Evolutionary conservation across 2,329 filamentous ascomycete species (phyloP).

Genomic region (Pyrenophora seminiperda): DNA sequence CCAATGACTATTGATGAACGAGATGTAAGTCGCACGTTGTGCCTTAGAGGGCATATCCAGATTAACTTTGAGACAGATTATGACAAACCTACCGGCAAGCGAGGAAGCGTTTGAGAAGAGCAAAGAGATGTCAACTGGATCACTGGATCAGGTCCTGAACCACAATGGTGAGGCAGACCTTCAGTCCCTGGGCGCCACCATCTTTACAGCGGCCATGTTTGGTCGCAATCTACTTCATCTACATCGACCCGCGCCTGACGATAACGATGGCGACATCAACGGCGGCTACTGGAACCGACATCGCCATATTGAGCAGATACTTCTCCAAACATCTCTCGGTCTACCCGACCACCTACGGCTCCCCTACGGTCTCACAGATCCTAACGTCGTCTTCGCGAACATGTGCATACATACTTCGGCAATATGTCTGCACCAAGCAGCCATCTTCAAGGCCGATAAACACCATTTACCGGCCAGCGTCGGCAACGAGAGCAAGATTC

Average conservation of each 20-base stretch:
- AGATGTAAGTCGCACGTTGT: constrained; percentile 62
- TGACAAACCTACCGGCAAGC: constrained; percentile 80
- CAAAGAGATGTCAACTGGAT: constrained; percentile 71
- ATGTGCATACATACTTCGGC: constrained; percentile 97
- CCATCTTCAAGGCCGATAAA: constrained; percentile 96
- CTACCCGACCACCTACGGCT: constrained; percentile 82
- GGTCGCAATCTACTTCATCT: constrained; percentile 90
- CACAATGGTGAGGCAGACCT: constrained; percentile 74
- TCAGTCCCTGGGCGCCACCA: constrained; percentile 77
- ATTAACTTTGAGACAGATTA: constrained; percentile 58
- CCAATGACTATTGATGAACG: constrained; percentile 91
- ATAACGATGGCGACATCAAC: constrained; percentile 84
- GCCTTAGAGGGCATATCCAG: neutral
- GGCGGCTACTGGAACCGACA: constrained; percentile 97
- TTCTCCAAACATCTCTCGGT: constrained; percentile 83
- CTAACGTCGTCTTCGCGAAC: constrained; percentile 90
- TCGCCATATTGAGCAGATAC: constrained; percentile 82
- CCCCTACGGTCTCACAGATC: constrained; percentile 73
- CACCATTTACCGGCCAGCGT: constrained; percentile 77
- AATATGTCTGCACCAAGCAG: constrained; percentile 97
- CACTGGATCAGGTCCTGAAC: constrained; percentile 71
- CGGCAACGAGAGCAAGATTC: constrained; percentile 85
- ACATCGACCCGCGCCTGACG: constrained; percentile 80
- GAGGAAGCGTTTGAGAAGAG: constrained; percentile 86
- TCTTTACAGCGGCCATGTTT: constrained; percentile 86